phyloP scores from a whole-genome alignment of 495 filamentous ascomycete species.

The Hypoxylon cercidicola region DNA sequence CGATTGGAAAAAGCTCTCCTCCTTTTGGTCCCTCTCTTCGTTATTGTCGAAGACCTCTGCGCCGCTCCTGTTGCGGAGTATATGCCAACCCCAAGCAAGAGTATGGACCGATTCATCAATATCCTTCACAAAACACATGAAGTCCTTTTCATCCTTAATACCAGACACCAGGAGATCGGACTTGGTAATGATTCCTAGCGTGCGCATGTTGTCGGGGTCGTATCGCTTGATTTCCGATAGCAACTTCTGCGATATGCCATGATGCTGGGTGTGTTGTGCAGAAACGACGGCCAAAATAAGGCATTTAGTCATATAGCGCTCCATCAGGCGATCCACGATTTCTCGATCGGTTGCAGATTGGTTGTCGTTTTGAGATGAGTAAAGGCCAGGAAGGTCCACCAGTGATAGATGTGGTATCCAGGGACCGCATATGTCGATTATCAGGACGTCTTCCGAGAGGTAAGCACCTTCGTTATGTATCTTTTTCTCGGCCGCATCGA shows the following conservation, averaged over 20 bases:
- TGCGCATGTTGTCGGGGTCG: conserved; percentile 60
- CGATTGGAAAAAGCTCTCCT: conserved; percentile 53
- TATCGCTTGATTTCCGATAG: conserved; percentile 51
- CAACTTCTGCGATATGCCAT: conserved; percentile 60
- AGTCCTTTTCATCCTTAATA: conserved; percentile 55
- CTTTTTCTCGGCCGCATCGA: conserved; percentile 51
- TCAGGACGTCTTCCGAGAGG: conserved; percentile 71
- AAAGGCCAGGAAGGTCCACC: conserved; percentile 74
- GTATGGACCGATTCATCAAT: conserved; percentile 52
- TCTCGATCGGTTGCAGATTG: conserved; percentile 54
- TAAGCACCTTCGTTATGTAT: conserved; percentile 48
- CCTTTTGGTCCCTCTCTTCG: conserved; percentile 50
- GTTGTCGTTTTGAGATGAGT: conserved; percentile 55
- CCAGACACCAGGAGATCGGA: conserved; percentile 57
- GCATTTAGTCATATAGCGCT: conserved; percentile 68
- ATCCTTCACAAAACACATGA: conserved; percentile 62
- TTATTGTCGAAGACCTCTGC: conserved; percentile 44
- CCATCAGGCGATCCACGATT: conserved; percentile 62
- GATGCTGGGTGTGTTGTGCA: conserved; percentile 63
- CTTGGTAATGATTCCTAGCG: conserved; percentile 70
- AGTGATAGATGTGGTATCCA: conserved; percentile 69
- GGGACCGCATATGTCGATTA: conserved; percentile 70
- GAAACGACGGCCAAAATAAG: conserved; percentile 69
- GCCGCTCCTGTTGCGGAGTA: conserved; percentile 68
- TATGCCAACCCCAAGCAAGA: conserved; percentile 73